phyloP scores from a whole-genome alignment of 371 early-diverging fungal species.

The Lichtheimia ramosa region DNA sequence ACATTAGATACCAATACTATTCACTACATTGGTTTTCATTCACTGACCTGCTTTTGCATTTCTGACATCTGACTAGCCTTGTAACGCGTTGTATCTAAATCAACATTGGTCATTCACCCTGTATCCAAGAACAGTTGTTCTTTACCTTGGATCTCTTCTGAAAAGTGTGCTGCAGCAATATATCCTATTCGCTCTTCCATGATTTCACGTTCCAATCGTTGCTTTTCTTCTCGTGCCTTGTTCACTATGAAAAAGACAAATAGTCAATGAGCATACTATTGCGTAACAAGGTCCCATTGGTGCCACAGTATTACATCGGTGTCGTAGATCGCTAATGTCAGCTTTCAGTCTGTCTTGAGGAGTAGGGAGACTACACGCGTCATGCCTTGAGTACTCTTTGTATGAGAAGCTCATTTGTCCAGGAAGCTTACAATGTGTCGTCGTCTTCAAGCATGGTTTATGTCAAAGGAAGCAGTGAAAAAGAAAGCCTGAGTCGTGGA shows the following conservation, averaged over 20 bases:
- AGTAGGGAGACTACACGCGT: constrained; percentile 15
- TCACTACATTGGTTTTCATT: too few relatives aligned
- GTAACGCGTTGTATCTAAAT: constrained; percentile 29
- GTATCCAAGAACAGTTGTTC: too few relatives aligned
- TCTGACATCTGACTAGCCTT: constrained; percentile 21
- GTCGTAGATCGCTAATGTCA: constrained; percentile 13
- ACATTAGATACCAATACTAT: too few relatives aligned
- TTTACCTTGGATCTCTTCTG: constrained; percentile 23
- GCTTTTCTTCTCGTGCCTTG: constrained; percentile 21
- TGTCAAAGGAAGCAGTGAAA: not conserved
- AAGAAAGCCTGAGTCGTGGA: not conserved
- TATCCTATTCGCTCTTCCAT: constrained; percentile 35
- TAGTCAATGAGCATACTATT: not conserved
- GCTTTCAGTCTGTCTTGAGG: constrained; percentile 15
- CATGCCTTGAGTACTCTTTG: not conserved
- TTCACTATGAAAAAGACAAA: constrained; percentile 15
- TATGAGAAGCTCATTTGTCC: not conserved
- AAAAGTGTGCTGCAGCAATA: constrained; percentile 20
- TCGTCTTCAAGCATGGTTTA: not conserved
- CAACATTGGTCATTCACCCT: not conserved
- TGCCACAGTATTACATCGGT: constrained; percentile 14
- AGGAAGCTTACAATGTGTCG: not conserved
- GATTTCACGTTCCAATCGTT: constrained; percentile 20
- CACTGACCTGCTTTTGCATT: constrained; percentile 24
- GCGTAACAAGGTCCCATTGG: not conserved